These are phyloP conservation scores for Tetratostichococcus sp. DNA, from an alignment of 139 green algal species.

Conservation along the genomic window DNA sequence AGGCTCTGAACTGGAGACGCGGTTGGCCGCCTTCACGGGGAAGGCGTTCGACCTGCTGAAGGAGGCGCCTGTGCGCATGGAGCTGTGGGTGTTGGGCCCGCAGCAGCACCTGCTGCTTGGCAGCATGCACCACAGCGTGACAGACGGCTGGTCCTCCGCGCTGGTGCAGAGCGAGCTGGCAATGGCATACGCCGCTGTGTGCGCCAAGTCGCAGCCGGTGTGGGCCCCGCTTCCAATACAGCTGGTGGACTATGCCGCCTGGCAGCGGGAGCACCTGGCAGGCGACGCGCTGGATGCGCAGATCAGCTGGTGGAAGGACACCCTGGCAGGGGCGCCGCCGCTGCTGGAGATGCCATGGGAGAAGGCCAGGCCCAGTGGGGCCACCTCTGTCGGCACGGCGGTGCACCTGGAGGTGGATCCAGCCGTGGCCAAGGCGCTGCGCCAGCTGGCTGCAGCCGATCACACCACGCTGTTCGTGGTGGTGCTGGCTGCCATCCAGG, in stretches of 20 bases:
- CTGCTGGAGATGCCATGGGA: slow-evolving; percentile 1
- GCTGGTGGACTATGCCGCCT: slow-evolving; percentile 1
- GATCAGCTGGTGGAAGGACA: not conserved
- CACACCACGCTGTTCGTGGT: no score
- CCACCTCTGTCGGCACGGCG: no score
- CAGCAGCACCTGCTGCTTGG: not conserved
- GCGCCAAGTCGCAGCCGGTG: not conserved
- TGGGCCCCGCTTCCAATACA: not conserved
- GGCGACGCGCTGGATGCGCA: not conserved
- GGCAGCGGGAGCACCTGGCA: not conserved
- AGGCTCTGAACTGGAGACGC: no score
- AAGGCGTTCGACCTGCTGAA: no score
- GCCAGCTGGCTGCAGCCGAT: no score
- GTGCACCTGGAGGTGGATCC: no score
- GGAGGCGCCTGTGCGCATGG: no score
- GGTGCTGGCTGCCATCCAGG: no score
- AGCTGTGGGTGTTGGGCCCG: no score
- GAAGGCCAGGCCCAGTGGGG: not conserved
- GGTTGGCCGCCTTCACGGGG: no score
- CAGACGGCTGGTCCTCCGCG: not conserved
- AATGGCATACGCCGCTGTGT: not conserved
- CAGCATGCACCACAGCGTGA: not conserved
- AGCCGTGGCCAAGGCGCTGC: no score
- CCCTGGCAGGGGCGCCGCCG: not conserved
- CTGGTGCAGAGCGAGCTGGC: not conserved